phyloP scores from a whole-genome alignment of 2,329 filamentous ascomycete species.

The Xylaria sp. region DNA sequence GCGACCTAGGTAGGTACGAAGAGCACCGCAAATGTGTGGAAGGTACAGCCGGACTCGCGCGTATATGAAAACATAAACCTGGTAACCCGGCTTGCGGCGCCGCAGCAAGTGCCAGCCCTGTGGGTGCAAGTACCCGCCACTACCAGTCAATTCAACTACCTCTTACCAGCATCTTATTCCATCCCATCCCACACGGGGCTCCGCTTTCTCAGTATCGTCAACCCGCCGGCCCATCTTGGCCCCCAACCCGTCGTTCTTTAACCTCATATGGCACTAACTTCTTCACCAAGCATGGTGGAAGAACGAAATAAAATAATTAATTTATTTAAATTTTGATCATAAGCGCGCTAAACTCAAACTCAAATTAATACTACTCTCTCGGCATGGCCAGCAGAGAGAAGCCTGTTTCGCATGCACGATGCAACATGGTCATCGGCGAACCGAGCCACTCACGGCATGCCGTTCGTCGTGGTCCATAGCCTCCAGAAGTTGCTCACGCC shows the following conservation, averaged over 20 bases:
- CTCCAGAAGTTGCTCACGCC: conserved; percentile 37
- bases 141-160: neutral
- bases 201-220: conserved; percentile 8
- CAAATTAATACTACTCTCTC: conserved; percentile 20
- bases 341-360: conserved; percentile 23
- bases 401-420: conserved; percentile 31
- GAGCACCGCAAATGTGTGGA: neutral
- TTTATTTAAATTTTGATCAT: neutral
- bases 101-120: conserved; percentile 23
- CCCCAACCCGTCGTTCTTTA: conserved; percentile 31
- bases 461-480: conserved; percentile 14
- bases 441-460: conserved; percentile 28
- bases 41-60: too few relatives aligned
- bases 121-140: conserved; percentile 19
- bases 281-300: neutral
- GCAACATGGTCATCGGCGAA: conserved; percentile 38
- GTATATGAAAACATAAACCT: too few relatives aligned
- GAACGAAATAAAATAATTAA: neutral
- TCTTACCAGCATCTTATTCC: neutral
- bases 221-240: conserved; percentile 25
- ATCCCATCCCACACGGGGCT: conserved; percentile 11
- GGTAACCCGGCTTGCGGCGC: too few relatives aligned
- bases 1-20: too few relatives aligned
- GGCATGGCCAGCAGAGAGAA: conserved; percentile 17
- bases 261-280: conserved; percentile 35